Percentiles rank a stretch among this genome's conserved stretches.
phyloP scores from a whole-genome alignment of 108 stramenopile species.

The Hondaea fermentalgiana region DNA sequence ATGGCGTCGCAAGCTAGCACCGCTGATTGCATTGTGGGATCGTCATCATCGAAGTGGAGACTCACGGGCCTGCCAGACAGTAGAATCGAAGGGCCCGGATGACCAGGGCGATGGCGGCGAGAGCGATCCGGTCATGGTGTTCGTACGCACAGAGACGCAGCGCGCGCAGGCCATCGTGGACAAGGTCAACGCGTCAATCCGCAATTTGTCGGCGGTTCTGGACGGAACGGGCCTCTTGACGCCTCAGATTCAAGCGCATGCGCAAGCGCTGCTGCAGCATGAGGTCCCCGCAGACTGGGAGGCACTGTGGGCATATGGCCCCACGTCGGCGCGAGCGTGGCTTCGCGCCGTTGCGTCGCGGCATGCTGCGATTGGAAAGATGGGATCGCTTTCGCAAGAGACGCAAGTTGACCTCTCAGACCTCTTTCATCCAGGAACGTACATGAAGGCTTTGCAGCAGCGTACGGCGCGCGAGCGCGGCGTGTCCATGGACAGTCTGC shows the following conservation, averaged over 20 bases:
- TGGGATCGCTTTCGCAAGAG: constrained; percentile 25
- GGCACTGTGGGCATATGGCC: neutral
- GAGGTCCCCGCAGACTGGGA: neutral
- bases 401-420: constrained; percentile 34
- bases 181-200: constrained; percentile 25
- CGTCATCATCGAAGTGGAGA: constrained; percentile 8
- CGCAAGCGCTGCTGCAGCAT: neutral
- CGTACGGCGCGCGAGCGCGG: constrained; percentile 40
- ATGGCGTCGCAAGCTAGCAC: constrained; percentile 36
- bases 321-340: constrained; percentile 37
- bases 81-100: neutral
- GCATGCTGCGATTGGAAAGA: constrained; percentile 22
- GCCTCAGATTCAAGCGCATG: neutral
- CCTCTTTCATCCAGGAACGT: constrained; percentile 49
- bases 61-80: neutral
- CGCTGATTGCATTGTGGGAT: constrained; percentile 42
- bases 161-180: constrained; percentile 32
- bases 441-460: constrained; percentile 52
- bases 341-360: constrained; percentile 34
- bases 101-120: neutral
- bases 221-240: constrained; percentile 14
- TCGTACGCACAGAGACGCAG: neutral
- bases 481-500: constrained; percentile 40
- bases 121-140: neutral
- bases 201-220: neutral